Evolutionary conservation across 2,329 filamentous ascomycete genomes (phyloP).

Genomic region (Phyllosticta capitalensis): DNA sequence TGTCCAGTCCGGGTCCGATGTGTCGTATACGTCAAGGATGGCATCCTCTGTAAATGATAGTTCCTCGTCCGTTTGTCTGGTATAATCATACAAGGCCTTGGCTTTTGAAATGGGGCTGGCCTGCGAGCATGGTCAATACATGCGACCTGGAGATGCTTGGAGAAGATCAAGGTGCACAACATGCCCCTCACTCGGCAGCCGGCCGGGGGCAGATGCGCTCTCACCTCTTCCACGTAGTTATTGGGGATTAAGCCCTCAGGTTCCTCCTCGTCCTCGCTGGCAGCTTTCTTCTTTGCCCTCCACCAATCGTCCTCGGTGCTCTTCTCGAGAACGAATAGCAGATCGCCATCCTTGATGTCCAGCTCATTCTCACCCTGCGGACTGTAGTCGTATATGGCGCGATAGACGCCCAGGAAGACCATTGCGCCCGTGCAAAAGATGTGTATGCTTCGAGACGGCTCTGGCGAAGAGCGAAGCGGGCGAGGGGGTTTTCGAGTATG

Average conservation of each 20-base stretch:
- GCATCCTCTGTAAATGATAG: conserved; percentile 90
- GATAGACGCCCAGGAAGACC: conserved; percentile 88
- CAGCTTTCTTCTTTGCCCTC: conserved; percentile 84
- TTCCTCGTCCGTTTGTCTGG: conserved; percentile 94
- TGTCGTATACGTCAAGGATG: conserved; percentile 75
- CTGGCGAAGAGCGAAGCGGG: conserved; percentile 44
- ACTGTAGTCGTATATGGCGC: conserved; percentile 84
- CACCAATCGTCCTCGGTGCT: conserved; percentile 73
- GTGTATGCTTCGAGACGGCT: conserved; percentile 46
- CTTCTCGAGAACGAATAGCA: conserved; percentile 84
- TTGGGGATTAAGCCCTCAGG: conserved; percentile 83
- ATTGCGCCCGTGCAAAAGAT: conserved; percentile 37
- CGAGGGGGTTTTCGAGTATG: background rate
- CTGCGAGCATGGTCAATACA: conserved; percentile 31
- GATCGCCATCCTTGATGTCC: conserved; percentile 71
- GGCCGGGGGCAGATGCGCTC: conserved; percentile 18
- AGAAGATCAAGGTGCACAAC: background rate
- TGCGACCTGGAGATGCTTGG: background rate
- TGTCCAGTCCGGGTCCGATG: conserved; percentile 91
- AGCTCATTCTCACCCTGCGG: conserved; percentile 83
- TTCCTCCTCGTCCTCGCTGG: conserved; percentile 76
- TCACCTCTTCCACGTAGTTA: conserved; percentile 91
- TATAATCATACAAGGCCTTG: conserved; percentile 96
- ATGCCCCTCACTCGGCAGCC: background rate
- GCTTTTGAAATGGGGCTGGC: conserved; percentile 59